Evolutionary conservation across 495 filamentous ascomycete species (phyloP).

Genomic region (Aspergillus nanangensis): DNA sequence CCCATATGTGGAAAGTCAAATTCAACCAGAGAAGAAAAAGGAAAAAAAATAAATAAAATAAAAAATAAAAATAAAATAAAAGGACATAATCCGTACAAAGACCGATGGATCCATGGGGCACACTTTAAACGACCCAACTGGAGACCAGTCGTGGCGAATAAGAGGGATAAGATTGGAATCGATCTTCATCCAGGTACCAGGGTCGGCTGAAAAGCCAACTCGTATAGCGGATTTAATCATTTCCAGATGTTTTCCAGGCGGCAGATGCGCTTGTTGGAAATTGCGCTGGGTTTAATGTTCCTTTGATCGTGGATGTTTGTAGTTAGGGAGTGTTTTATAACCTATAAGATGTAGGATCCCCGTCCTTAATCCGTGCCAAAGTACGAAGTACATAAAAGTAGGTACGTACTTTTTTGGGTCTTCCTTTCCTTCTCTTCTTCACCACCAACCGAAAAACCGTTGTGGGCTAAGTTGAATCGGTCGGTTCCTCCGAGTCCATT

Average conservation of each 20-base stretch:
- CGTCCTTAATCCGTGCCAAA: too few relatives aligned
- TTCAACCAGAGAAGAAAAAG: too few relatives aligned
- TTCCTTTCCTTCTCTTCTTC: neutral
- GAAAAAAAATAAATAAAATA: too few relatives aligned
- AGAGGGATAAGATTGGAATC: neutral
- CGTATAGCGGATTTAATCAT: neutral
- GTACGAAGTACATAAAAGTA: neutral
- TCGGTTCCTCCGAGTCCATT: neutral
- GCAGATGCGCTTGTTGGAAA: slow-evolving; percentile 14
- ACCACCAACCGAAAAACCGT: neutral
- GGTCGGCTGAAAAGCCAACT: neutral
- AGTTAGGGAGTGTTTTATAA: too few relatives aligned
- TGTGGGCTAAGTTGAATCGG: neutral
- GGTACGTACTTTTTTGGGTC: neutral
- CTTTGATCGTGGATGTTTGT: slow-evolving; percentile 1
- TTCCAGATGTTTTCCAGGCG: slow-evolving; percentile 4
- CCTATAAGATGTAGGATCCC: too few relatives aligned
- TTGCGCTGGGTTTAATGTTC: slow-evolving; percentile 5
- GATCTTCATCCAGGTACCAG: neutral
- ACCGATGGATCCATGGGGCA: neutral
- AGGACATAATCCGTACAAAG: too few relatives aligned
- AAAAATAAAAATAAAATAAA: too few relatives aligned
- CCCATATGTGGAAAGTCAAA: too few relatives aligned
- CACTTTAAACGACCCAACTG: neutral
- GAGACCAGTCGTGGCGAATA: neutral